A percentile compares a stretch with the other conserved stretches of the same genome.
These are phyloP conservation scores for Colletotrichum endophyticum DNA, from an alignment of 2,329 filamentous ascomycete species.

Conservation along the genomic window DNA sequence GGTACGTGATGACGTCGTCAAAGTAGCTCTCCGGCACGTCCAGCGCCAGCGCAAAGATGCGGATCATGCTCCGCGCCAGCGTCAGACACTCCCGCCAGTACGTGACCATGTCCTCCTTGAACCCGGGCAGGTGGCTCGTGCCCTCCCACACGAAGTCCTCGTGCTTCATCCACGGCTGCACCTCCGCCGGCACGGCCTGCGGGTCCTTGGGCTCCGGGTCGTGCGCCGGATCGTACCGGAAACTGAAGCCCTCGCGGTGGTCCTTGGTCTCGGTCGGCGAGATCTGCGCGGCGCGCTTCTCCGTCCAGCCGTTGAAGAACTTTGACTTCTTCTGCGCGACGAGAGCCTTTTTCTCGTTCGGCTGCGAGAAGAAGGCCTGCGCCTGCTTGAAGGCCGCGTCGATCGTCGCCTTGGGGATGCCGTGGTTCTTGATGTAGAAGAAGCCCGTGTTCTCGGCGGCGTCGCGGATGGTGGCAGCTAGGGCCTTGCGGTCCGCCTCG, in stretches of 20 bases:
- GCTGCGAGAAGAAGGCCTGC: slow-evolving; percentile 33
- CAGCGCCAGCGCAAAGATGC: slow-evolving; percentile 25
- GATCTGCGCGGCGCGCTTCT: slow-evolving; percentile 25
- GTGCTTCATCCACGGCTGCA: slow-evolving; percentile 21
- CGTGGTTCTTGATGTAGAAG: slow-evolving; percentile 52
- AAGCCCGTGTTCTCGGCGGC: slow-evolving; percentile 49
- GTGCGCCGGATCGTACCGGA: slow-evolving; percentile 44
- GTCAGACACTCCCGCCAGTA: slow-evolving; percentile 25
- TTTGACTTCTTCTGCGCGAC: slow-evolving; percentile 28
- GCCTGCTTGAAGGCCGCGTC: slow-evolving; percentile 23
- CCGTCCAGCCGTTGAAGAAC: slow-evolving; percentile 41
- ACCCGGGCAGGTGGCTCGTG: slow-evolving; percentile 17
- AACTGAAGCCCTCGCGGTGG: slow-evolving; percentile 29
- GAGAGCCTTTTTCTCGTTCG: slow-evolving; percentile 30
- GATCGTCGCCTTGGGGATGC: slow-evolving; percentile 38
- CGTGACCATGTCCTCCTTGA: slow-evolving; percentile 17
- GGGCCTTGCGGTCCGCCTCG: slow-evolving; percentile 34
- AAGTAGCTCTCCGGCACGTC: slow-evolving; percentile 25
- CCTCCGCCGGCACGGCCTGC: slow-evolving; percentile 9
- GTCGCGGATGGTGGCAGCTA: slow-evolving; percentile 41
- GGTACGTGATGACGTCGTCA: slow-evolving; percentile 21
- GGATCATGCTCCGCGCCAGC: slow-evolving; percentile 27
- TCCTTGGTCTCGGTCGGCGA: slow-evolving; percentile 35
- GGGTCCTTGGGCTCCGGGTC: slow-evolving; percentile 44
- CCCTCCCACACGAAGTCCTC: slow-evolving; percentile 25